phyloP scores from a whole-genome alignment of 106 monocot species.

The Dioscorea dumetorum region DNA sequence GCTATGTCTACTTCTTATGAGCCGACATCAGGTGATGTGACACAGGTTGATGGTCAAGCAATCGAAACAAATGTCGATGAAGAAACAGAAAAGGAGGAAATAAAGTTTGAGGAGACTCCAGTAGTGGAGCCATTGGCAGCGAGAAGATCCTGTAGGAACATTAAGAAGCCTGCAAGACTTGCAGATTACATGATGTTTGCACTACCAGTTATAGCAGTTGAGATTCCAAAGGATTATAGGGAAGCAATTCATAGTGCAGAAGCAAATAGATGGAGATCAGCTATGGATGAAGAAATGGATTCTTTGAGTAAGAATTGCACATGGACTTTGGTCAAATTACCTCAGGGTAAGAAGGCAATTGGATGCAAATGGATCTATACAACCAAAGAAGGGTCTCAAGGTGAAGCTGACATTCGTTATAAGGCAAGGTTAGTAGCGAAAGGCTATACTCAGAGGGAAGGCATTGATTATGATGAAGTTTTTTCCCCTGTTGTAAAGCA shows the following conservation, averaged over 20 bases:
- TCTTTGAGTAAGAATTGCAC: background rate
- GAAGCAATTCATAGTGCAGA: background rate
- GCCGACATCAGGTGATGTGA: too few relatives aligned
- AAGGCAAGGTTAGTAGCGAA: slow-evolving; percentile 6
- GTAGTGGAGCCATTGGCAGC: background rate
- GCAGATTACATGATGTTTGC: background rate
- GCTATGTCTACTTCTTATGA: too few relatives aligned
- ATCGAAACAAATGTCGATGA: too few relatives aligned
- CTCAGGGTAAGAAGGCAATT: background rate
- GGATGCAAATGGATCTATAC: background rate
- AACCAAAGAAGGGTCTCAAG: background rate
- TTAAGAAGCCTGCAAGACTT: background rate
- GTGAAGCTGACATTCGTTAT: background rate
- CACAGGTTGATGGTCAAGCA: too few relatives aligned
- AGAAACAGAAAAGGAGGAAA: background rate
- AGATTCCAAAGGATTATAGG: background rate
- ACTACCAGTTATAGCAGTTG: too few relatives aligned
- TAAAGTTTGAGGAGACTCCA: background rate
- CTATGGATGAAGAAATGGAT: background rate
- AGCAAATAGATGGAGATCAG: background rate
- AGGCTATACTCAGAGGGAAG: background rate
- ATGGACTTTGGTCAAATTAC: background rate
- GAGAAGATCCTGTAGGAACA: background rate
- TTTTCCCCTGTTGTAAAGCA: background rate
- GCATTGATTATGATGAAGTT: slow-evolving; percentile 1